Base-by-base conservation (phyloP, 1,284 basidiomycete species). In the Inonotus hispidus region DNA sequence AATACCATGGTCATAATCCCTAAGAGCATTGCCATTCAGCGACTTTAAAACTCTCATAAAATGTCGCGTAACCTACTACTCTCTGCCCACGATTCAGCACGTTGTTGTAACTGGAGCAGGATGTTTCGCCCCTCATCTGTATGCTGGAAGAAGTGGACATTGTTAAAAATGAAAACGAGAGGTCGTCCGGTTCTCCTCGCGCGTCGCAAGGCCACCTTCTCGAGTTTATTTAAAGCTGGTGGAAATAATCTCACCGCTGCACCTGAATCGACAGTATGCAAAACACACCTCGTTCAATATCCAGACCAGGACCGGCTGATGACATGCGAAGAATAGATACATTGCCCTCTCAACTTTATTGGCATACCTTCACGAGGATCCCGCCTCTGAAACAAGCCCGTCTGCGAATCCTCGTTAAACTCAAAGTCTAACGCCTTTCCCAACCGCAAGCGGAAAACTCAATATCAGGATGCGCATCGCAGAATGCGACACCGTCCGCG, bases 381-480 rank as follows among this genome's bases (percentile, higher is more conserved):
- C 39, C 87, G 78, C 53, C 92, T 75, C 65, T 92, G 89, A 73
- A 95, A 95, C 35, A 90, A 70, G 16, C 83, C 82, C 1, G 84
- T 86, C 70, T 92, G 88, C 53, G 85, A 85, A 70, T 92, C 91
- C 72, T 94, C 92, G 65, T 87, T 83, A 74, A 79, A 90, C 69
- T 92, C 90, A 67, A 82, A 90, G 67, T 90, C 88, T 52, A 91
- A 70, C 21, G 85, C 86, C 71, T 93, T 92, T 47, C 92, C 92
- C 16, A 95, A 78, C 47, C 90, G 82, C 39, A 93, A 77, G 55
- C 90, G 81, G 75, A 93, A 92, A 19, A 93, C 90, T 84, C 80
- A 41, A 85, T 73, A 68, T 90, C 87, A 19, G 81, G 83, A 69
- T 86, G 83, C 2, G 81, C 84, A 69, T 82, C 80, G 61, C 77